Evolutionary conservation across 23 red algal species (phyloP).

Genomic region (Gracilaria vermiculophylla): DNA sequence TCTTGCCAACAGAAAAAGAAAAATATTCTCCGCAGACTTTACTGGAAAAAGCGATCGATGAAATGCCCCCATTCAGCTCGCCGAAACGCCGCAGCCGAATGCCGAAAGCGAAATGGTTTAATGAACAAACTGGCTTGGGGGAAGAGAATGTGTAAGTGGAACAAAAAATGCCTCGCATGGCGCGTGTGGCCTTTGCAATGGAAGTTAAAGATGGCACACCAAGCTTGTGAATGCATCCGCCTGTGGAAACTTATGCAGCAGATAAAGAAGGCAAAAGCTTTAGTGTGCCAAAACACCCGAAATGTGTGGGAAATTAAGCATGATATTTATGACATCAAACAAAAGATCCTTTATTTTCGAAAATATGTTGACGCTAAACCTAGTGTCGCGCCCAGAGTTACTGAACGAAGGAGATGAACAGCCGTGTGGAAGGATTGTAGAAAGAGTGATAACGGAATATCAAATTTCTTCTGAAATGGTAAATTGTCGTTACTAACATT

Average conservation of each 20-base stretch:
- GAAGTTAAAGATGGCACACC: background rate
- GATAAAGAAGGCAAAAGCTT: background rate
- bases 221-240: background rate
- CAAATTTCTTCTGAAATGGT: too few relatives aligned
- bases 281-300: background rate
- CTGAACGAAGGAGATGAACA: too few relatives aligned
- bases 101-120: background rate
- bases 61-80: background rate
- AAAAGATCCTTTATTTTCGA: background rate
- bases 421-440: background rate
- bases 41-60: background rate
- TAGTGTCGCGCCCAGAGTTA: background rate
- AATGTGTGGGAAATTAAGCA: conserved; percentile 3
- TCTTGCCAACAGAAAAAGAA: background rate
- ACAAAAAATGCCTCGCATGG: background rate
- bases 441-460: too few relatives aligned
- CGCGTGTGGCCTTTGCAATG: background rate
- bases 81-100: background rate
- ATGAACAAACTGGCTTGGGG: background rate
- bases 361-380: background rate
- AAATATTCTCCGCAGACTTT: background rate
- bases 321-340: background rate
- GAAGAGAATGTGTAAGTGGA: background rate
- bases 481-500: too few relatives aligned
- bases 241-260: background rate